These are phyloP conservation scores for Coelastrella sp. DNA, from an alignment of 139 green algal genomes.

Conservation along the genomic window DNA sequence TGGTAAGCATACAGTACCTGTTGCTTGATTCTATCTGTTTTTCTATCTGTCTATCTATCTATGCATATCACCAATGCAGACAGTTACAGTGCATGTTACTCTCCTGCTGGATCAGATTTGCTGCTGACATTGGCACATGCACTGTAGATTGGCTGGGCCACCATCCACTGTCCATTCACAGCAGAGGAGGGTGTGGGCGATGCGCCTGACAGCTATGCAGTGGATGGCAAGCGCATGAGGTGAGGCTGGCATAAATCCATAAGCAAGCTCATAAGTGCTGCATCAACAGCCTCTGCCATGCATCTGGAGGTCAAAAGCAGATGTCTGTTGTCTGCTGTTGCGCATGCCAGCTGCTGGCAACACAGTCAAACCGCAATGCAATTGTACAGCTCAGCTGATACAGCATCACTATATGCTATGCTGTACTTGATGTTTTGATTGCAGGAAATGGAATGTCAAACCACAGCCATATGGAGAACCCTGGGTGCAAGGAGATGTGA, in stretches of 20 bases:
- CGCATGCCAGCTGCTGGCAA: not conserved
- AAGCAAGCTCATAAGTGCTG: not conserved
- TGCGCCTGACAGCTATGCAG: conserved; percentile 82
- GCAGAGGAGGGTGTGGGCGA: conserved; percentile 95
- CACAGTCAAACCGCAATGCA: too few species aligned
- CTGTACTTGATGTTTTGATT: not conserved
- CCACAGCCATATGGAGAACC: conserved; percentile 82
- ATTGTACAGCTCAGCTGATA: too few species aligned
- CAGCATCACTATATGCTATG: not conserved
- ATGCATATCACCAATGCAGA: too few species aligned
- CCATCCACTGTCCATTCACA: conserved; percentile 86
- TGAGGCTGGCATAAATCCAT: not conserved
- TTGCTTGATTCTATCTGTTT: too few species aligned
- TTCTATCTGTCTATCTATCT: too few species aligned
- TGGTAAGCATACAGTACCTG: too few species aligned
- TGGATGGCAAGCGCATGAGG: conserved; percentile 76
- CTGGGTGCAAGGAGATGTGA: conserved; percentile 87
- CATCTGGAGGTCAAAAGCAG: not conserved
- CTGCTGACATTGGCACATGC: not conserved
- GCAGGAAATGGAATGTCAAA: conserved; percentile 82
- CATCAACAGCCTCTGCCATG: not conserved
- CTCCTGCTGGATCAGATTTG: not conserved
- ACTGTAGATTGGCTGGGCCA: conserved; percentile 93
- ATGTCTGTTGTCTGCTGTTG: not conserved
- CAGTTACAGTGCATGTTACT: too few species aligned